phyloP scores from a whole-genome alignment of 495 filamentous ascomycete genomes.

The Hyaloscypha bicolor region DNA sequence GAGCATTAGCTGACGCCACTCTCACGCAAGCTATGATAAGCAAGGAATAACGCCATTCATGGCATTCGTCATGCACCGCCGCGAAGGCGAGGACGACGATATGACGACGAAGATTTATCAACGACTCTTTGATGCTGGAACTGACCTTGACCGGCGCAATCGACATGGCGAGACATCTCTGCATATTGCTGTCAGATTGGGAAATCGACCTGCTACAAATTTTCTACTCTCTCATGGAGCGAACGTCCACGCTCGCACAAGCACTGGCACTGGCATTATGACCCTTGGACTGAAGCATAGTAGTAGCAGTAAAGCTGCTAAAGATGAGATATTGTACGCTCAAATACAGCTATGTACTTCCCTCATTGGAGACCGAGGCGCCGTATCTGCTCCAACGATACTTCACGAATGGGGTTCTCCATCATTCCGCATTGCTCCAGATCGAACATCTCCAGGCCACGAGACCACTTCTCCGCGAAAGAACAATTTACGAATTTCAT shows the following conservation, averaged over 20 bases:
- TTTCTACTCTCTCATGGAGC: constrained; percentile 46
- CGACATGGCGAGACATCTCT: constrained; percentile 47
- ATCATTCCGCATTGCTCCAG: constrained; percentile 5
- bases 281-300: constrained; percentile 20
- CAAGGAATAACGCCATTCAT: constrained; percentile 49
- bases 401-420: constrained; percentile 17
- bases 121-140: constrained; percentile 38
- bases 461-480: background rate
- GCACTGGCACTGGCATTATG: constrained; percentile 13
- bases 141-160: constrained; percentile 43
- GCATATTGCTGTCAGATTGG: constrained; percentile 46
- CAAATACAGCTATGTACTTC: constrained; percentile 18
- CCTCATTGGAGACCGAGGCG: constrained; percentile 10
- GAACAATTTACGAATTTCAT: background rate
- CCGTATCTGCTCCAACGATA: constrained; percentile 9
- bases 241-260: constrained; percentile 39
- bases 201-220: constrained; percentile 45
- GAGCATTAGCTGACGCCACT: background rate
- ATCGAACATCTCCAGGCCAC: background rate
- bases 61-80: constrained; percentile 45
- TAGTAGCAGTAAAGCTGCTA: constrained; percentile 8
- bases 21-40: constrained; percentile 39
- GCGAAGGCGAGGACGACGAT: constrained; percentile 39
- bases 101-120: constrained; percentile 35
- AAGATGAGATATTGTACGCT: constrained; percentile 16